Percentiles rank a stretch among this genome's conserved stretches.
These are phyloP conservation scores for Pyrenophora seminiperda DNA, from an alignment of 2,329 filamentous ascomycete species.

Conservation along the genomic window DNA sequence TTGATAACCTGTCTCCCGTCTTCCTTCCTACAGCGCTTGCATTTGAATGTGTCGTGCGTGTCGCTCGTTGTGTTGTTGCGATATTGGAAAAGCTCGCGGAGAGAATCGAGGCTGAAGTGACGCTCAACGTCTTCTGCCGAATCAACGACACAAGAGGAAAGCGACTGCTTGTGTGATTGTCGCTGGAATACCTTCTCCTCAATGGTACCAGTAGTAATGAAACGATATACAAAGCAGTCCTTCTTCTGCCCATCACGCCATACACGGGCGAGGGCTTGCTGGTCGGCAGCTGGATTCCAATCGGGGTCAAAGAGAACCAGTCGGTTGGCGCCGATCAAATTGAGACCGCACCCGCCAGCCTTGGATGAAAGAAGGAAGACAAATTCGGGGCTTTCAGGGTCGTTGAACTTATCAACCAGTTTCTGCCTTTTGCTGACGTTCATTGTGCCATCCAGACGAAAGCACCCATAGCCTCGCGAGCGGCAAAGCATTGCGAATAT, in stretches of 20 bases:
- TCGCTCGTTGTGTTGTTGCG: conserved; percentile 83
- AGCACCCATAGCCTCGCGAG: conserved; percentile 77
- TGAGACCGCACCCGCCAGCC: conserved; percentile 94
- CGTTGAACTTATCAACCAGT: conserved; percentile 96
- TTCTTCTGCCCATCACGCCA: conserved; percentile 99
- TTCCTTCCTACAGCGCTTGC: conserved; percentile 82
- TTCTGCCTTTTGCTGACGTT: conserved; percentile 97
- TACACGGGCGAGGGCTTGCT: conserved; percentile 94
- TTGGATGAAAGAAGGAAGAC: conserved; percentile 97
- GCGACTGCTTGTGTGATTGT: conserved; percentile 95
- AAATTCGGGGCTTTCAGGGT: conserved; percentile 87
- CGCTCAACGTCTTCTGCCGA: conserved; percentile 95
- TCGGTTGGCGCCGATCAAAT: conserved; percentile 91
- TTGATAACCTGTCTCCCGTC: conserved; percentile 88
- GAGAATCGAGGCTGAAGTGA: conserved; percentile 89
- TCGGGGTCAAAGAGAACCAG: conserved; percentile 91
- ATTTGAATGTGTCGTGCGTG: conserved; percentile 98
- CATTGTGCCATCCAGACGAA: conserved; percentile 96
- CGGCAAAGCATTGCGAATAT: conserved; percentile 92
- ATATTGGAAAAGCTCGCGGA: conserved; percentile 94
- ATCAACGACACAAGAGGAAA: conserved; percentile 96
- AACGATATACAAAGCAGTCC: conserved; percentile 99
- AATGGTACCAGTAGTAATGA: conserved; percentile 96
- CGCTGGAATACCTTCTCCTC: conserved; percentile 99
- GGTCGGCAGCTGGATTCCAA: conserved; percentile 97